Percentiles rank a stretch among this genome's conserved stretches.
Evolutionary conservation across 2,329 filamentous ascomycete species (phyloP).

Genomic region (Cercospora zeina): DNA sequence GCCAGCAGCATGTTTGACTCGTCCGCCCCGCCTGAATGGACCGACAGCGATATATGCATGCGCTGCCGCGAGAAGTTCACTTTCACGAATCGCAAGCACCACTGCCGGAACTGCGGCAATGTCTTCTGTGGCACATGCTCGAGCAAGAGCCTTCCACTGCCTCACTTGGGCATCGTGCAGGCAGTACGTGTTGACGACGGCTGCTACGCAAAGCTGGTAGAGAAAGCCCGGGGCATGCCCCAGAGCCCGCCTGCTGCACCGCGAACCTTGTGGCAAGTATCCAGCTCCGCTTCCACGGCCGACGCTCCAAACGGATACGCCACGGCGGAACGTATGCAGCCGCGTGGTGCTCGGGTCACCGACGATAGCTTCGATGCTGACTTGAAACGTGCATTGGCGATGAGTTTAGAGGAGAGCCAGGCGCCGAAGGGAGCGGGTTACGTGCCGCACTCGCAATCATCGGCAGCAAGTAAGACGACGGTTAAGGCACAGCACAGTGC

Average conservation of each 20-base stretch:
- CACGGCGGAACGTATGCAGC: constrained; percentile 67
- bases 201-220: constrained; percentile 84
- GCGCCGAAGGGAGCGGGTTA: constrained; percentile 70
- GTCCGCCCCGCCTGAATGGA: constrained; percentile 96
- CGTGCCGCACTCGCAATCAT: constrained; percentile 56
- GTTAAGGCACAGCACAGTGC: constrained; percentile 30
- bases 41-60: constrained; percentile 98
- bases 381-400: constrained; percentile 85
- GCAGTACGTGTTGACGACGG: constrained; percentile 94
- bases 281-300: constrained; percentile 18
- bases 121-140: constrained; percentile 97
- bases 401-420: constrained; percentile 94
- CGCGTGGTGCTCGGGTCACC: constrained; percentile 73
- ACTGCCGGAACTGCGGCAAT: constrained; percentile 96
- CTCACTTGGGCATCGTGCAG: constrained; percentile 88
- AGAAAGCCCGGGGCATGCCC: constrained; percentile 58
- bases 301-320: not conserved
- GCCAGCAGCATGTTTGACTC: constrained; percentile 98
- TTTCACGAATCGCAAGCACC: constrained; percentile 97
- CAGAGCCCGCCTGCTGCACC: constrained; percentile 33
- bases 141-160: constrained; percentile 80
- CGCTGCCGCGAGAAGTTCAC: constrained; percentile 92
- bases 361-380: constrained; percentile 88
- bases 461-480: constrained; percentile 26
- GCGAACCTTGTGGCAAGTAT: constrained; percentile 64